Base-by-base conservation (phyloP, 371 early-diverging fungal species). In the Actinomucor elegans region DNA sequence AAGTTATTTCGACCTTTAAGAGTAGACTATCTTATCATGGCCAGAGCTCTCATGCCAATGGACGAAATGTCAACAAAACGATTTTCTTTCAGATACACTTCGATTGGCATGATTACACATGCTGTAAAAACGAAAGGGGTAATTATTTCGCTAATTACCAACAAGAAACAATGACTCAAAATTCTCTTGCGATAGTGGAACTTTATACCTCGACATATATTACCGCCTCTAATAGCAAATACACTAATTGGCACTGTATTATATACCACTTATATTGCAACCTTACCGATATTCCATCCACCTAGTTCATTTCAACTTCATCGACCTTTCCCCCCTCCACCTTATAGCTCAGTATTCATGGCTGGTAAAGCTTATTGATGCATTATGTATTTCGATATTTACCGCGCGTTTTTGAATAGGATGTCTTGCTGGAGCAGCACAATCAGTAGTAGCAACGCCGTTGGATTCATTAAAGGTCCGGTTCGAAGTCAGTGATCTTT, bases 1-100 rank as follows among this genome's bases (percentile, higher is more conserved):
- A 42, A 90, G 85, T 69, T 90, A 9, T 90, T 90, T 52, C 74
- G 89, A n/a, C 91, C 91, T 5, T 67, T 89, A 55, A 73, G 91
- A 12, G 87, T 91, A 4, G 91, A 91, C 64, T 91, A 91, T 58
- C 64, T 90, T 32, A 82, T 88, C 17, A 85, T 89, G 68, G 91
- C 89, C 4, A 75, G 88, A 34, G 89, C 90, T 2, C 59, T 86
- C n/a, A 68, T 81, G 59, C 85, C 87, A 1, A 71, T 82, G 1
- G 59, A 71, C 31, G 57, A 71, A 36, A 53, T 55, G 2, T 58
- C 65, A 0, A n/a, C 67, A 31, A 67, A 64, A 49, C 51, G 67
- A 51, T 71, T 73, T 29, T 80, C 81, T 18, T 79, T 89, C 47
- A 80, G 85, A 10, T 83, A 84, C 15, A 87, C 90, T 3, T 85